Evolutionary conservation across 768 basidiomycete genomes (phyloP).

Genomic region (Sistotremastrum suecicum): DNA sequence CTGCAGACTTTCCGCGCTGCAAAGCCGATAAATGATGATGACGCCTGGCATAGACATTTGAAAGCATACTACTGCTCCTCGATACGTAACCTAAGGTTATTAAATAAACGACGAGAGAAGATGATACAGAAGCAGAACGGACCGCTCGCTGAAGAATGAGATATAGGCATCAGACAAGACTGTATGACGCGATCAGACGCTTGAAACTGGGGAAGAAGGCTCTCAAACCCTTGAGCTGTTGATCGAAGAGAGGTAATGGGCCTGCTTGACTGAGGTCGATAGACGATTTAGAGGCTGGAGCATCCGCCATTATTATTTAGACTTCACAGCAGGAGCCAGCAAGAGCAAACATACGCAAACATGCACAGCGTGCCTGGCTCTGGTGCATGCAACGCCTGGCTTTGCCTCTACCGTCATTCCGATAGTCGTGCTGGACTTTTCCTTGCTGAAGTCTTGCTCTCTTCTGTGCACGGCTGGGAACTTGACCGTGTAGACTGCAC

Average conservation of each 20-base stretch:
- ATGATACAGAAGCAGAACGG: constrained; percentile 11
- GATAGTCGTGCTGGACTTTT: no score
- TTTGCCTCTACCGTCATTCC: no score
- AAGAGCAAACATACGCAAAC: no score
- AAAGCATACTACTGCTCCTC: constrained; percentile 70
- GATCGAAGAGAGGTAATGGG: constrained; percentile 58
- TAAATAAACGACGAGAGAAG: constrained; percentile 10
- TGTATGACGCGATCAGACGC: not conserved
- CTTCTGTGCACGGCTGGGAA: no score
- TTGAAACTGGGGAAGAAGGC: not conserved
- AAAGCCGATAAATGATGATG: not conserved
- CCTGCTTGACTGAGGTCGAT: constrained; percentile 24
- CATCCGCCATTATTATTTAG: no score
- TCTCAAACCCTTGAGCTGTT: constrained; percentile 49
- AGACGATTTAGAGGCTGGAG: constrained; percentile 6
- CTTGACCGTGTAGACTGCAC: no score
- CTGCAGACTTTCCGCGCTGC: constrained; percentile 59
- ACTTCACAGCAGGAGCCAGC: no score
- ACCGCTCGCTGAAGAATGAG: constrained; percentile 80
- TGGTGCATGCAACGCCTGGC: no score
- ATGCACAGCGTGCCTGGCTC: no score
- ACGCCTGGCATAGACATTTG: not conserved
- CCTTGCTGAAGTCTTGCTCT: no score
- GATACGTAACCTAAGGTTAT: constrained; percentile 47
- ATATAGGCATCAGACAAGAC: constrained; percentile 49